A percentile compares a stretch with the other conserved stretches of the same genome.
These are phyloP conservation scores for Aspergillus ibericus DNA, from an alignment of 2,329 filamentous ascomycete species.

Conservation along the genomic window DNA sequence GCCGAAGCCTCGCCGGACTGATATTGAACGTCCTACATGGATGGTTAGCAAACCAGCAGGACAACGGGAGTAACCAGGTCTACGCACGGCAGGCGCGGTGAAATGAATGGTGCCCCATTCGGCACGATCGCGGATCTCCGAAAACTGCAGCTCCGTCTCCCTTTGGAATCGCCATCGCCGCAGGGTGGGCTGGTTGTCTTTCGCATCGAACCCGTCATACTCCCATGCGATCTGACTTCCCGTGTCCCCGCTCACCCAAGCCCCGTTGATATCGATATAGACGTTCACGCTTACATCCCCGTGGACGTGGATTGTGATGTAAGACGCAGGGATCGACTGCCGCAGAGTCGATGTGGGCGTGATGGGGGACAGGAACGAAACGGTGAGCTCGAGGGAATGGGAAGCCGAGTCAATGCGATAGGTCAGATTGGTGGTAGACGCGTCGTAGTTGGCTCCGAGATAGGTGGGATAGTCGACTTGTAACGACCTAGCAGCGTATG, in stretches of 20 bases:
- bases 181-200: constrained; percentile 40
- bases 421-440: constrained; percentile 68
- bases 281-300: constrained; percentile 63
- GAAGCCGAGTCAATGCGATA: constrained; percentile 54
- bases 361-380: constrained; percentile 73
- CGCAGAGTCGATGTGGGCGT: constrained; percentile 78
- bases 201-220: constrained; percentile 50
- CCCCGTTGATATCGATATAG: constrained; percentile 69
- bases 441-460: constrained; percentile 64
- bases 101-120: constrained; percentile 86
- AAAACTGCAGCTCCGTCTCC: constrained; percentile 65
- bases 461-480: constrained; percentile 61
- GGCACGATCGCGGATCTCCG: constrained; percentile 69
- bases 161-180: constrained; percentile 47
- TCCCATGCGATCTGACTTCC: constrained; percentile 71
- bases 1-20: constrained; percentile 68
- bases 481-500: constrained; percentile 44
- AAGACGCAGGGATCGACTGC: constrained; percentile 79
- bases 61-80: background rate
- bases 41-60: constrained; percentile 14
- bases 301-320: constrained; percentile 69
- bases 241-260: constrained; percentile 79
- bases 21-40: constrained; percentile 57
- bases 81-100: constrained; percentile 61
- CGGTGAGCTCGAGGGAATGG: constrained; percentile 53